Evolutionary conservation across 768 basidiomycete genomes (phyloP).

Genomic region (Boletus pseudo-olivaceus): DNA sequence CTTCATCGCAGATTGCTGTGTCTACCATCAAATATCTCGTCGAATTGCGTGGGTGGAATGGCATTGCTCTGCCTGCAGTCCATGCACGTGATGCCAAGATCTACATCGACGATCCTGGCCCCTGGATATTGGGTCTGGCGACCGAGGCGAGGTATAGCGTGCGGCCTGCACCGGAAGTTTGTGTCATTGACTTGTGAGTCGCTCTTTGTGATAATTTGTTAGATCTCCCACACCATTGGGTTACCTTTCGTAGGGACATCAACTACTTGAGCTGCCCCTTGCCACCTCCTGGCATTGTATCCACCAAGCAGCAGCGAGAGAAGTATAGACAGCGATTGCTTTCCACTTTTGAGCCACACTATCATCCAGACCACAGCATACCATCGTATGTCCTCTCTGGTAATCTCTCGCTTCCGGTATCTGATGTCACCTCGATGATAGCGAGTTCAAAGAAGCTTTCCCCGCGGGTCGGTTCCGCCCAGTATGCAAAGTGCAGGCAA

Average conservation of each 20-base stretch:
- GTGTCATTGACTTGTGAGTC: constrained; percentile 80
- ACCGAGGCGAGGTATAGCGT: constrained; percentile 82
- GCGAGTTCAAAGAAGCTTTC: constrained; percentile 94
- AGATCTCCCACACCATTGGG: background rate
- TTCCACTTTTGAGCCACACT: constrained; percentile 78
- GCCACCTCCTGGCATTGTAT: constrained; percentile 72
- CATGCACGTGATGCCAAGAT: constrained; percentile 90
- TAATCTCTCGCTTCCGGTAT: background rate
- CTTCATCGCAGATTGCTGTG: constrained; percentile 67
- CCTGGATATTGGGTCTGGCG: constrained; percentile 91
- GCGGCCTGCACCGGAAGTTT: constrained; percentile 74
- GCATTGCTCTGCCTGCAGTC: constrained; percentile 76
- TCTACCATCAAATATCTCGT: constrained; percentile 87
- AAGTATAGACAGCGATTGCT: constrained; percentile 72
- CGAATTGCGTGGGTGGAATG: constrained; percentile 90
- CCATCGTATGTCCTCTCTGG: constrained; percentile 47
- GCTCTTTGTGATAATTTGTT: background rate
- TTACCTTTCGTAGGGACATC: constrained; percentile 54
- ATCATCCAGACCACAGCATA: constrained; percentile 85
- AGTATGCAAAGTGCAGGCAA: constrained; percentile 86
- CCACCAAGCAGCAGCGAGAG: constrained; percentile 75
- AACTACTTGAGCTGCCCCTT: constrained; percentile 82
- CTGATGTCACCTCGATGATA: constrained; percentile 28
- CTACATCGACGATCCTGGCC: constrained; percentile 93
- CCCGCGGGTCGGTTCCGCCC: constrained; percentile 90